Base-by-base conservation (phyloP, 1,139 yeast genomes). In the Nakaseomyces delphensis region DNA sequence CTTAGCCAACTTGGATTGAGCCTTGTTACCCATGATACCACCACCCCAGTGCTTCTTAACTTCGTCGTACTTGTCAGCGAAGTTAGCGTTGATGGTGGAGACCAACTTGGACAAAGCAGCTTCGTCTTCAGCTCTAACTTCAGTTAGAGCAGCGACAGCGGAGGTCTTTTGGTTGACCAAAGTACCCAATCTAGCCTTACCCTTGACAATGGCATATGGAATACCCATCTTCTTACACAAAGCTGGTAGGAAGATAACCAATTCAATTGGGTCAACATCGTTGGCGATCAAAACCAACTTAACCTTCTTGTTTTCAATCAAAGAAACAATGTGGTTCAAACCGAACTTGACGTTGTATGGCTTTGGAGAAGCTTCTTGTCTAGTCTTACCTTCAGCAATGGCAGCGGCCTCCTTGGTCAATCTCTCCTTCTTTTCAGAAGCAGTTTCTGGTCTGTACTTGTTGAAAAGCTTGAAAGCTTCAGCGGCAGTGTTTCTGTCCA, bases 1-100 rank as follows among this genome's bases (percentile, higher is more conserved):
- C 76, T 76, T 76, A 58, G 67, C 78, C 50, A 65, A 68, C 74
- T 81, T 83, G 62, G 78, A 91, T 63, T 74, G 76, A 62, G 96
- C 85, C 78, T 89, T 89, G 62, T 84, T 74, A 69, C 97, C 96
- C 77, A 91, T 76, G 70, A 84, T 67, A 79, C 97, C 97, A 77
- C 98, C 97, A 79, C 97, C 97, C 97, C 97, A 89, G 82, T 86
- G 95, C 76, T 85, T 86, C 79, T 94, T 89, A 69, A 76, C 67
- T 60, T 89, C 96, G 65, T 89, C 96, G 81, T 81, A 85, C 74
- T 86, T 85, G 66, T 84, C 94, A 61, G 73, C 69, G 73, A 80
- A 89, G 91, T 86, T 87, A 57, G 94, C 81, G 72, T 85, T 80
- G 69, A 91, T 78, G 66, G 97, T 83, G 50, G 96, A 82, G 60